Evolutionary conservation across 176 grass and related monocot genomes (phyloP).

Genomic region (Miscanthus lutarioriparius): DNA sequence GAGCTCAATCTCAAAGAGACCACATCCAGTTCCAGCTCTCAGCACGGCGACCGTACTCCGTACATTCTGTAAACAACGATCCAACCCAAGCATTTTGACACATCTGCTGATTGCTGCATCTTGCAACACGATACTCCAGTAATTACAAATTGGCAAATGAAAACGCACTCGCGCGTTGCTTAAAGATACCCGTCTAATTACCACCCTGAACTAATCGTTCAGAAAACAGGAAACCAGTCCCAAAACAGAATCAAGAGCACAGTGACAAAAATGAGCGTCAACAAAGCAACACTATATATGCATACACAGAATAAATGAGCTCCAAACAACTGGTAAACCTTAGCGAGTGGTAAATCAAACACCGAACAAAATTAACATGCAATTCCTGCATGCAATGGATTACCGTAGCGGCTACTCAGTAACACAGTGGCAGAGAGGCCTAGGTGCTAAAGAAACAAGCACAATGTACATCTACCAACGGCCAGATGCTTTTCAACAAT

Average conservation of each 20-base stretch:
- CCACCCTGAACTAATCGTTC: not conserved
- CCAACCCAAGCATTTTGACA: not conserved
- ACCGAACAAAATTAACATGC: slow-evolving; percentile 37
- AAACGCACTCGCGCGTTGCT: not conserved
- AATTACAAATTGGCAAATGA: not conserved
- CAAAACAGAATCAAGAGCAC: not conserved
- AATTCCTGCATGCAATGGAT: not conserved
- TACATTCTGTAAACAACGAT: not conserved
- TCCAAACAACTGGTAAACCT: not conserved
- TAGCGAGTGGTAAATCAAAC: slow-evolving; percentile 29
- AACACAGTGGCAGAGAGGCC: not conserved
- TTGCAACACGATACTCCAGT: not conserved
- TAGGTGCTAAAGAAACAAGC: slow-evolving; percentile 11
- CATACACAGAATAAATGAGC: not conserved
- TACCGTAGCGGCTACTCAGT: not conserved
- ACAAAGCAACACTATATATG: not conserved
- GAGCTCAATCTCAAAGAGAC: not conserved
- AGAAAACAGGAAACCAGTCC: not conserved
- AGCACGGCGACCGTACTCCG: not conserved
- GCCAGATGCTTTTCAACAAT: slow-evolving; percentile 36
- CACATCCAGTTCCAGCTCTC: not conserved
- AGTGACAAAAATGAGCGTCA: not conserved
- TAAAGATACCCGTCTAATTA: not conserved
- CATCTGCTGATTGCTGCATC: not conserved
- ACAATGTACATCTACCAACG: slow-evolving; percentile 31